Evolutionary conservation across 2,329 filamentous ascomycete genomes (phyloP), one percentile per base, ranked within the genome.

Genomic region (Venturia nashicola): DNA sequence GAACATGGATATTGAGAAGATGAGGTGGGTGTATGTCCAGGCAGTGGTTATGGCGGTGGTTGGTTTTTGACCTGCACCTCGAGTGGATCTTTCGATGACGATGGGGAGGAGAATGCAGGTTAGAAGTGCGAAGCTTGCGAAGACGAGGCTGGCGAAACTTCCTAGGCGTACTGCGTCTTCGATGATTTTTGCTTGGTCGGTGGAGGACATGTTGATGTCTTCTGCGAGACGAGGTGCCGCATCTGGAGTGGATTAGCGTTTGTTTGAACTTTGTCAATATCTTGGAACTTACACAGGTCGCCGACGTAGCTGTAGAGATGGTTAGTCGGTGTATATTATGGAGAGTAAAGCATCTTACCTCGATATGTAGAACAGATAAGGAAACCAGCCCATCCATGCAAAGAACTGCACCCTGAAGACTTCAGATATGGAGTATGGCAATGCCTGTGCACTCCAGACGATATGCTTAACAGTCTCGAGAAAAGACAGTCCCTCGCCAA

Each of bases 401-500:
- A 67, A 69, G 69, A 93, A 85, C 72, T 94, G 89, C 0, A 92
- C 88, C 67, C 86, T 78, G 71, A 62, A 69, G 12, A 69, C 67
- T 34, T 61, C 59, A 16, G 55, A 55, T 32, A 65, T 48, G 32
- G 46, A 64, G 1, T 27, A 51, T 36, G 67, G 61, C 65, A 48
- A 59, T 9, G 62, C 59, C n/a, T n/a, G 20, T 40, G 32, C 55
- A 48, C 62, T 64, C 62, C 62, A 64, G 32, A 51, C 20, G 34
- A 64, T 65, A 23, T 51, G 64, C 59, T 27, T 55, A 4, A 57
- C 61, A n/a, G 44, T 67, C 62, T 39, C 59, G 5, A 43, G 5
- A 16, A 55, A 55, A 12, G 60, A 65, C 18, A 36, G 11, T 6
- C 39, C 39, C 2, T 55, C 44, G 16, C 32, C 20, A 2, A 39